Evolutionary conservation across 2,329 filamentous ascomycete species (phyloP), one percentile per base, ranked within the genome.

Genomic region (Arthrobotrys conoides): DNA sequence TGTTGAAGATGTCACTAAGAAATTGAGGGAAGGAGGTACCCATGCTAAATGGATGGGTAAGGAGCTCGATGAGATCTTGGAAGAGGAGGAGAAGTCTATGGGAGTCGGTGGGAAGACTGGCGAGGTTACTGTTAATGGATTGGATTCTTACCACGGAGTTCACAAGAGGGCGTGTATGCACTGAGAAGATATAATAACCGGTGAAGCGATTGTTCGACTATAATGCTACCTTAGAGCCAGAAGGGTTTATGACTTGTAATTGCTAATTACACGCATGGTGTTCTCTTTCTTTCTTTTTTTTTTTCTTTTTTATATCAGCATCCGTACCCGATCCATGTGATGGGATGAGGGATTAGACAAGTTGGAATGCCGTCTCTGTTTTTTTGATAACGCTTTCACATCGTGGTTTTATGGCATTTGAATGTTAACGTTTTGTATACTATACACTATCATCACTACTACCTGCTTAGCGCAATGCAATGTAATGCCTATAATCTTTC

Each of bases 1-100:
- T 83, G 89, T 97, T 0, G 89, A 93, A 0, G 87, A 87, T 36
- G 90, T 98, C 70, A 97, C 94, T 0, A 86, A 89, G 82, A 91
- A 96, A 84, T 85, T 99, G 53, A 88, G 87, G 81, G 85, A 90
- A 80, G 90, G 90, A 85, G 81, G 81, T 20, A 80, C 80, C 16
- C 67, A 76, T 24, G 57, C 61, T 16, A 65, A 44, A 24, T 79
- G 76, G 76, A 79, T 79, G 61, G 76, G 76, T 22, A 79, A 48
- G 27, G 30, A 16, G 18, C 64, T 79, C 18, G 27, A 46, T 14
- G 69, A 79, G n/a, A 73, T 79, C 22, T 51, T 79, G 20, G 59
- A 65, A 16, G 64, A 73, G 20, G 59, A 55, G 2, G 33, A 70
- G 18, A 79, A 73, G 57, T 69, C 64, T 14, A 79, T 79, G 76